Percentiles rank a stretch among this genome's conserved stretches.
Evolutionary conservation across 2,329 filamentous ascomycete species (phyloP).

Genomic region (Aschersonia sp.): DNA sequence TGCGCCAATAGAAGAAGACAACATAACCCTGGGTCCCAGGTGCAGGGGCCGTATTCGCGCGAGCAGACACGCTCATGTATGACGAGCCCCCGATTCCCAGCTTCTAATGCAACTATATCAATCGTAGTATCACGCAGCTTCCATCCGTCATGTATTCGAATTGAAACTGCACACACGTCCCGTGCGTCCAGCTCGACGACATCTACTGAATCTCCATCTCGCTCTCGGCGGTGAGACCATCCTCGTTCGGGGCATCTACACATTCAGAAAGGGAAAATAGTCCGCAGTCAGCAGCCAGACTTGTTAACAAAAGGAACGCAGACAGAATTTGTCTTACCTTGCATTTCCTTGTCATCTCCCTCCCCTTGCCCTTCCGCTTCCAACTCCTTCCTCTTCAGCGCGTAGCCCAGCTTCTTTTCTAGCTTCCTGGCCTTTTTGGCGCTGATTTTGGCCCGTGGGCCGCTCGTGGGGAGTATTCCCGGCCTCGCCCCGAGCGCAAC

Average conservation of each 20-base stretch:
- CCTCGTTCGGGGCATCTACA: constrained; percentile 8
- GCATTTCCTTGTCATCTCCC: constrained; percentile 28
- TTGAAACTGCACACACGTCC: too few relatives aligned
- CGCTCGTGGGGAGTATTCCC: constrained; percentile 40
- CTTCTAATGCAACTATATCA: too few relatives aligned
- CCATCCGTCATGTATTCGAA: too few relatives aligned
- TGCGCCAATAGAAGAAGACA: too few relatives aligned
- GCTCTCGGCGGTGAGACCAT: constrained; percentile 6
- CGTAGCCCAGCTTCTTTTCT: constrained; percentile 36
- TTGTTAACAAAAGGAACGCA: not conserved
- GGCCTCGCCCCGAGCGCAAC: constrained; percentile 32
- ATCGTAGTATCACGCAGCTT: too few relatives aligned
- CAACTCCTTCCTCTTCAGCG: constrained; percentile 32
- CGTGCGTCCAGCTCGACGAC: too few relatives aligned
- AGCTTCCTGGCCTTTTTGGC: constrained; percentile 41
- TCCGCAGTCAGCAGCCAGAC: not conserved
- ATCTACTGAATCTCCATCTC: constrained; percentile 9
- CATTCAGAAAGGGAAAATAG: not conserved
- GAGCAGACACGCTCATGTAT: too few relatives aligned
- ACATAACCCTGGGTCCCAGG: too few relatives aligned
- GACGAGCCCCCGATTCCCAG: too few relatives aligned
- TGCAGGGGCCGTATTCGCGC: too few relatives aligned
- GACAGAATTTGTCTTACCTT: constrained; percentile 18
- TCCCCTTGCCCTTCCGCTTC: constrained; percentile 23
- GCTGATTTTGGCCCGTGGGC: constrained; percentile 34